Evolutionary conservation across 805 yeast species (phyloP), one percentile per base, ranked within the genome.

Genomic region (Lipomyces spencermartinsiae): DNA sequence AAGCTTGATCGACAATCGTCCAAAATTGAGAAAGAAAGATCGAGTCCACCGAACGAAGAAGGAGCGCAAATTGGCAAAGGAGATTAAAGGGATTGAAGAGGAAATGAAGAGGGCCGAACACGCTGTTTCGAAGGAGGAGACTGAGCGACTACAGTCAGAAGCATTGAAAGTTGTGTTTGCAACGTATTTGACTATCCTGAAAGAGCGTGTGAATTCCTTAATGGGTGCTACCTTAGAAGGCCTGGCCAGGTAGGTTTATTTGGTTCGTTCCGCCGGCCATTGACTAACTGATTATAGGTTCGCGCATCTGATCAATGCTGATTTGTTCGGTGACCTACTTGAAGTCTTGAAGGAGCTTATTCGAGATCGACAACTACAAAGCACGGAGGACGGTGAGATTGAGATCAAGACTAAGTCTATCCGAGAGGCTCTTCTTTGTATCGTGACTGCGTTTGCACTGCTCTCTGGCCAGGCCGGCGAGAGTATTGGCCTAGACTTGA

Each of bases 161-260:
- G 89, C 93, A 4, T 82, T 95, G 69, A 92, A 91, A 76, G 79
- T 85, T 75, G 82, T 93, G 35, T 82, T 95, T 68, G 83, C 89
- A 0, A 79, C 92, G 25, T 95, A 95, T 76, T 80, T 95, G 72
- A 93, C 91, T 71, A 86, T 94, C 37, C 82, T 95, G 70, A 89
- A 85, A 76, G 84, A 84, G 19, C 83, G 86, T 58, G 85, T 88
- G 22, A 85, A 87, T 51, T 84, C 85, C 22, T 81, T 95, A 63
- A 87, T 92, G 83, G 97, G 96, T 7, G 84, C 94, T 0, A 96
- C 94, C 0, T 82, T 95, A 64, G 98, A 95, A 80, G 98, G 98
- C 2, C 80, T 95, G 65, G 91, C 98, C 0, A 87, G 59, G 62
- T 64, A 63, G 5, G 62, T n/a, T 58, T 33, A 1, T 56, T 4